Evolutionary conservation across 495 filamentous ascomycete genomes (phyloP).

Genomic region (Penicillium taxi): DNA sequence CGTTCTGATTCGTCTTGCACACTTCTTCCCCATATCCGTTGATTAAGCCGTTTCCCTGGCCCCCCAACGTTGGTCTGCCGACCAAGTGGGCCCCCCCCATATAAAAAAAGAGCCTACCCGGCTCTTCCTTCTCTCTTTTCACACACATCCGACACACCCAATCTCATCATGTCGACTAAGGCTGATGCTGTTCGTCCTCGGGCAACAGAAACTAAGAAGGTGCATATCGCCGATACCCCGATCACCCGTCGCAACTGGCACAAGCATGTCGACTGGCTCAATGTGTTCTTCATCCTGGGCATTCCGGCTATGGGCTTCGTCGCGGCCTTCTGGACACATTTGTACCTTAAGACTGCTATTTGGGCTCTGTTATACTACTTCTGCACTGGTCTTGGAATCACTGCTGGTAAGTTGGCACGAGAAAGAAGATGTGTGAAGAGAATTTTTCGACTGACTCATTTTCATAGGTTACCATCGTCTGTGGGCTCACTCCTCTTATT

Average conservation of each 20-base stretch:
- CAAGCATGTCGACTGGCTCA: constrained; percentile 95
- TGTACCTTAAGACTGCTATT: constrained; percentile 65
- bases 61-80: constrained; percentile 27
- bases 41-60: constrained; percentile 13
- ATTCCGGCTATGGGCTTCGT: constrained; percentile 73
- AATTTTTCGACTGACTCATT: no score
- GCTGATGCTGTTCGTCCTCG: constrained; percentile 28
- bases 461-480: constrained; percentile 80
- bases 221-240: constrained; percentile 52
- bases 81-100: constrained; percentile 20
- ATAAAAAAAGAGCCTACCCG: constrained; percentile 18
- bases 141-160: constrained; percentile 3
- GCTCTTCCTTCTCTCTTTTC: constrained; percentile 6
- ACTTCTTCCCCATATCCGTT: constrained; percentile 19
- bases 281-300: constrained; percentile 77
- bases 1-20: constrained; percentile 10
- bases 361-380: constrained; percentile 89
- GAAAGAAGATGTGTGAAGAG: no score
- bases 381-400: constrained; percentile 83
- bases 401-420: constrained; percentile 51
- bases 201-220: constrained; percentile 43
- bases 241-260: constrained; percentile 87
- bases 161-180: constrained; percentile 34
- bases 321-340: constrained; percentile 72
- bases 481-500: constrained; percentile 94